These are phyloP conservation scores for Cladosporium phlei DNA, from an alignment of 2,329 filamentous ascomycete genomes.

Conservation along the genomic window DNA sequence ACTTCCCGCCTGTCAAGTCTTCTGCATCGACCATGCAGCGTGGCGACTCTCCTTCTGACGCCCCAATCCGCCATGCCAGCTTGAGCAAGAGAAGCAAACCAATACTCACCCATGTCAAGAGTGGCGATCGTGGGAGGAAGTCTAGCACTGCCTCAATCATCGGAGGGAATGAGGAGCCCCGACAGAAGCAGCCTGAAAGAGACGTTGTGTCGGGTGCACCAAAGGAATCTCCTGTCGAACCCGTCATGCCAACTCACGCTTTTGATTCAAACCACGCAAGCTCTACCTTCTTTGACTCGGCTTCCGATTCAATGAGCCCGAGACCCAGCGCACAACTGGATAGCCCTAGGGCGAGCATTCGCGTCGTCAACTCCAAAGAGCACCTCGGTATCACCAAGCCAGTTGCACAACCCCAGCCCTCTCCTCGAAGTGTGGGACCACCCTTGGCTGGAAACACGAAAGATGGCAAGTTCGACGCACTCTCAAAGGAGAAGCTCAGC, in stretches of 20 bases:
- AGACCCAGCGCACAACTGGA: conserved; percentile 14
- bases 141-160: too few species aligned
- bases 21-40: neutral
- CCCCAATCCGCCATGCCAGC: conserved; percentile 40
- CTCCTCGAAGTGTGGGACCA: conserved; percentile 22
- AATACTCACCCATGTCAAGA: conserved; percentile 45
- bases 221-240: too few species aligned
- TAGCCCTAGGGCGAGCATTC: neutral
- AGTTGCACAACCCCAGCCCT: conserved; percentile 14
- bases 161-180: too few species aligned
- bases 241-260: too few species aligned
- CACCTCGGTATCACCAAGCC: conserved; percentile 17
- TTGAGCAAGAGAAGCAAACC: conserved; percentile 45
- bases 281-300: conserved; percentile 30
- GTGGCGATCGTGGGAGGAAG: conserved; percentile 23
- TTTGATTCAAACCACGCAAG: neutral
- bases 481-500: conserved; percentile 25
- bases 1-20: conserved; percentile 1
- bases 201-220: neutral
- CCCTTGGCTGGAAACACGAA: conserved; percentile 18
- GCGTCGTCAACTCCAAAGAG: conserved; percentile 18
- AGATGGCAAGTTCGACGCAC: conserved; percentile 12
- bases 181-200: conserved; percentile 8
- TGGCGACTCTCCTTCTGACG: conserved; percentile 14
- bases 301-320: conserved; percentile 29